Evolutionary conservation across 768 basidiomycete species (phyloP), one percentile per base, ranked within the genome.

Genomic region (Pulveroboletus sp.): DNA sequence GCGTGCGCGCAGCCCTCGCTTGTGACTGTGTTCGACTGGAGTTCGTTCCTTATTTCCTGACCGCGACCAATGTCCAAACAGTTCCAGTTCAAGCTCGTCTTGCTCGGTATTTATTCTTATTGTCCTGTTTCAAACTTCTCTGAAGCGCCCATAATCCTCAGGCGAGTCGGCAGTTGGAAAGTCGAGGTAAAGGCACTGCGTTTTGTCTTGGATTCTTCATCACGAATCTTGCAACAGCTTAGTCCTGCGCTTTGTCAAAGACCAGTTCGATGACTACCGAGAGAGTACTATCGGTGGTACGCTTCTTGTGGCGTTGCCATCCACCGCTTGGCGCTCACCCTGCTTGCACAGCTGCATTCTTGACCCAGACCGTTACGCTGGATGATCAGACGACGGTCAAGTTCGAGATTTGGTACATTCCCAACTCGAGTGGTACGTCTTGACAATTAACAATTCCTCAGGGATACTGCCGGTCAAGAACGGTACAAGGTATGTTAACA

Each of bases 121-220:
- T 10, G 5, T 39, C 13, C 2, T 10, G 4, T 35, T 3, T n/a
- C 3, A 9, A 6, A 29, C 13, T n/a, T 23, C 55, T 59, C 30
- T n/a, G n/a, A n/a, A n/a, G n/a, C n/a, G 64, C 55, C 11, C 51
- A 22, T 38, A 49, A 12, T 27, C 23, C 41, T 35, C 63, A 96
- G 93, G 94, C 61, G 94, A 97, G 76, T 93, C 90, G 34, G 95
- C 96, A 37, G 96, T 99, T 43, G 96, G 96, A 45, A 99, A 99
- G 77, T 91, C 88, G 53, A 91, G 89, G 90, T 90, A 70, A 47
- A n/a, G 64, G 47, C 42, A 48, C 34, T 19, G 30, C 40, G 22
- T 31, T 36, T 31, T 27, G 35, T 41, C n/a, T 43, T 55, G 59
- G 49, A 31, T 36, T 65, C 68, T 64, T 53, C 43, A 52, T 65